Conservation (phyloP, 768 basidiomycete species). For the Naganishia vaughanmartiniae region DNA sequence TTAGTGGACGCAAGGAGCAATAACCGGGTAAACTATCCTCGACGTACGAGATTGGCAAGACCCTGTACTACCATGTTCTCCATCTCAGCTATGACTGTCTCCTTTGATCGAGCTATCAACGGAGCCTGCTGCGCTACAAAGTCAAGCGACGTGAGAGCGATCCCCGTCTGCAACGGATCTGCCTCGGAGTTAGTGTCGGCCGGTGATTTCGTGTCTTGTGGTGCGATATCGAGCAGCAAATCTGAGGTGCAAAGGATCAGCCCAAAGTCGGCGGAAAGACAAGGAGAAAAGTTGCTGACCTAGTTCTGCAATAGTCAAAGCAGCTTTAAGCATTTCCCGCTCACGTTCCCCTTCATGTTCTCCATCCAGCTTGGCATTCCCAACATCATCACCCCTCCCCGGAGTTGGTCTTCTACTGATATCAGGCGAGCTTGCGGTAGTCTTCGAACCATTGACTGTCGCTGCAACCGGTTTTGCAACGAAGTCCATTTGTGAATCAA, state of each 20-base stretch:
- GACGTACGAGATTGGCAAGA: conserved; percentile 67
- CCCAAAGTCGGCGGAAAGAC: background rate
- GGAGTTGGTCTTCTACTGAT: background rate
- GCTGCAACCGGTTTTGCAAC: conserved; percentile 6
- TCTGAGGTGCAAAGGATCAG: background rate
- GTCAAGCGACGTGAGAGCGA: conserved; percentile 70
- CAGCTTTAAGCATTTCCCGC: conserved; percentile 84
- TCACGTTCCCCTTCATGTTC: conserved; percentile 70
- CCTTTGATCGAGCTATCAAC: conserved; percentile 68
- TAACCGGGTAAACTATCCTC: background rate
- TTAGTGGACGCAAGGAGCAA: background rate
- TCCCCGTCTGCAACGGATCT: conserved; percentile 27
- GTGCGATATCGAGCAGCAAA: conserved; percentile 2
- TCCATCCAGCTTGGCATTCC: conserved; percentile 29
- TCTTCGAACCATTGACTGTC: background rate
- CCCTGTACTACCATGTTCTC: conserved; percentile 82
- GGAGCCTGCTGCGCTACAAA: conserved; percentile 69
- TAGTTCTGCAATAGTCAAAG: conserved; percentile 88
- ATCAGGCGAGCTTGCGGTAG: background rate
- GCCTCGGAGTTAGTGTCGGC: conserved; percentile 25
- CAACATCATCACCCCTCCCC: background rate
- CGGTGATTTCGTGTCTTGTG: conserved; percentile 19
- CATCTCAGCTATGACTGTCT: conserved; percentile 78
- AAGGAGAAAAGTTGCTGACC: conserved; percentile 56
- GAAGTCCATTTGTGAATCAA: conserved; percentile 81